phyloP scores from a whole-genome alignment of 2,329 filamentous ascomycete genomes.

The Talaromyces piceae region DNA sequence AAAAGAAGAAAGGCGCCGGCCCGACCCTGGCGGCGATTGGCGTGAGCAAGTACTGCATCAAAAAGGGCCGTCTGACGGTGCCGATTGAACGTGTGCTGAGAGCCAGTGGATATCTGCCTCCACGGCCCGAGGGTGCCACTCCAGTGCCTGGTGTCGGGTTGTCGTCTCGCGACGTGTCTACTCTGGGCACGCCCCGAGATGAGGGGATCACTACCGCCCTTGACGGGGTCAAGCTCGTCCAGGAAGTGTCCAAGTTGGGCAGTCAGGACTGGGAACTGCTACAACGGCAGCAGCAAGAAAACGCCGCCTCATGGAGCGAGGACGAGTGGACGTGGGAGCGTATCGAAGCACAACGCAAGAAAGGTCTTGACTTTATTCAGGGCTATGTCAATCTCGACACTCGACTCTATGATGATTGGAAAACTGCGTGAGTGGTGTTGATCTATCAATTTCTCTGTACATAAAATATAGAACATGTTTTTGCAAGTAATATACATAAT shows the following conservation, averaged over 20 bases:
- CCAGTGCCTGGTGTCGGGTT: slow-evolving; percentile 14
- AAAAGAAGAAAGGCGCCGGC: slow-evolving; percentile 40
- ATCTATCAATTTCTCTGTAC: not conserved
- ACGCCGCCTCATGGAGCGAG: slow-evolving; percentile 24
- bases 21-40: slow-evolving; percentile 64
- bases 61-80: slow-evolving; percentile 74
- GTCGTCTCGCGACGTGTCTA: slow-evolving; percentile 7
- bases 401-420: slow-evolving; percentile 43
- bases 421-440: slow-evolving; percentile 2
- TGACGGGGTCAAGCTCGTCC: slow-evolving; percentile 27
- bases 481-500: not conserved
- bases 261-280: slow-evolving; percentile 22
- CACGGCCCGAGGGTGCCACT: slow-evolving; percentile 53
- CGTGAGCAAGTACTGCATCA: slow-evolving; percentile 74
- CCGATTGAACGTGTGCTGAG: slow-evolving; percentile 70
- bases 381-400: slow-evolving; percentile 49
- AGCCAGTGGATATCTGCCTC: slow-evolving; percentile 66
- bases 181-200: slow-evolving; percentile 25
- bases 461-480: not conserved
- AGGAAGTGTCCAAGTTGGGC: slow-evolving; percentile 29
- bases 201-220: slow-evolving; percentile 27
- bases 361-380: slow-evolving; percentile 49
- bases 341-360: slow-evolving; percentile 50
- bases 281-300: slow-evolving; percentile 24
- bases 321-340: slow-evolving; percentile 53